phyloP scores from a whole-genome alignment of 208 protist genomes.

The Wallacemonas rigidus region DNA sequence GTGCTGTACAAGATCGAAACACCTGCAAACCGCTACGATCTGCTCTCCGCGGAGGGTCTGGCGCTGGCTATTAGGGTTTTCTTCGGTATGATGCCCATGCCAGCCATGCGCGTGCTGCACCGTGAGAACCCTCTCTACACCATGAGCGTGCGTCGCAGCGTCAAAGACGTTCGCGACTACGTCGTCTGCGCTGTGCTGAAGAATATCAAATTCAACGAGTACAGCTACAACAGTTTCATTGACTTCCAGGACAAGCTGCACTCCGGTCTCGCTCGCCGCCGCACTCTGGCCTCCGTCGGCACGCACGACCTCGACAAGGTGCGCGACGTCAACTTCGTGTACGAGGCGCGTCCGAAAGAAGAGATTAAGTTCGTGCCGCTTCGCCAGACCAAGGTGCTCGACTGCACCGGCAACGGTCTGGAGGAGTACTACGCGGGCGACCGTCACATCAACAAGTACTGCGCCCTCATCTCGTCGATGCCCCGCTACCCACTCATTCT shows the following conservation, averaged over 20 bases:
- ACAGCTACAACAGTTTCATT: constrained; percentile 97
- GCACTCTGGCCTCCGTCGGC: constrained; percentile 98
- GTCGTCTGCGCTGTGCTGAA: constrained; percentile 97
- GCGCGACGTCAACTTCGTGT: constrained; percentile 89
- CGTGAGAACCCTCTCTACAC: constrained; percentile 61
- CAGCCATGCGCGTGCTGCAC: constrained; percentile 73
- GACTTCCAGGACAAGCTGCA: constrained; percentile 99
- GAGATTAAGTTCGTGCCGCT: constrained; percentile 96
- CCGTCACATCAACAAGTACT: constrained; percentile 88
- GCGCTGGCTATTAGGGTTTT: constrained; percentile 90
- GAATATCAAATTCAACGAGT: constrained; percentile 94
- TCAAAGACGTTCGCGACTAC: constrained; percentile 93
- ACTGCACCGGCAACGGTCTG: constrained; percentile 86
- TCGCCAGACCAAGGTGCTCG: constrained; percentile 72
- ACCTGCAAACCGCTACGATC: constrained; percentile 98
- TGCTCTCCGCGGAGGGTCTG: constrained; percentile 97
- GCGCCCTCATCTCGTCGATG: constrained; percentile 73
- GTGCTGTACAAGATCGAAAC: constrained; percentile 98
- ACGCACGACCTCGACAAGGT: constrained; percentile 99
- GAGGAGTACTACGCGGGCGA: constrained; percentile 88
- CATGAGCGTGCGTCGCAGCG: constrained; percentile 85
- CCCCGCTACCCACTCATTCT: constrained; percentile 85
- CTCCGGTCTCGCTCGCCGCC: constrained; percentile 96
- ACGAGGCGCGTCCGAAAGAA: constrained; percentile 67
- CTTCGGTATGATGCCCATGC: constrained; percentile 59